phyloP scores from a whole-genome alignment of 2,329 filamentous ascomycete genomes.

The Mollisiaceae sp. region DNA sequence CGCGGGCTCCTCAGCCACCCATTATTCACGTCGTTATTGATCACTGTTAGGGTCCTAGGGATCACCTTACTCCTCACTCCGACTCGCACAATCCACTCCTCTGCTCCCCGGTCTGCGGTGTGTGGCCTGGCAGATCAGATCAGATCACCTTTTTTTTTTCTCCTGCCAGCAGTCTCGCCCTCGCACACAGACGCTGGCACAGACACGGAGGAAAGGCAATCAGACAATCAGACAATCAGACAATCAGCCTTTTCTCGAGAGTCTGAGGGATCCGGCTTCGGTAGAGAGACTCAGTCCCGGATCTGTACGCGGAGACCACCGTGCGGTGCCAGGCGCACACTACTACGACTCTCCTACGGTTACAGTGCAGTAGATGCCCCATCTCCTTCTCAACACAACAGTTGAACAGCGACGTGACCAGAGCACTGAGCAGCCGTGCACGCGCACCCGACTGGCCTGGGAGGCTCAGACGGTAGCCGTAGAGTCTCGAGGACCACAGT shows the following conservation, averaged over 20 bases:
- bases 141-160: not conserved
- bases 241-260: slow-evolving; percentile 6
- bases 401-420: not conserved
- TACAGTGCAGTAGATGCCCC: not conserved
- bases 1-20: slow-evolving; percentile 12
- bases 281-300: not conserved
- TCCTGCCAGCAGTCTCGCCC: not conserved
- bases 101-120: too few relatives aligned
- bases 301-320: not conserved
- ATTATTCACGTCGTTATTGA: slow-evolving; percentile 21
- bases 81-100: not conserved
- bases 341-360: too few relatives aligned
- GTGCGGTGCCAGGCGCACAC: not conserved
- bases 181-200: slow-evolving; percentile 3
- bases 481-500: not conserved
- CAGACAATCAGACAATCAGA: not conserved
- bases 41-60: slow-evolving; percentile 10
- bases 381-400: not conserved
- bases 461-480: not conserved
- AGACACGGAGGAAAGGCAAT: not conserved
- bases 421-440: not conserved
- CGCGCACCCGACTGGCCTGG: not conserved
- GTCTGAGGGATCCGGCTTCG: not conserved
- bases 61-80: slow-evolving; percentile 8
- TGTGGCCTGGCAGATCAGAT: not conserved